Conservation (phyloP, 805 yeast species). For the Lipomyces yamanashiensis region DNA sequence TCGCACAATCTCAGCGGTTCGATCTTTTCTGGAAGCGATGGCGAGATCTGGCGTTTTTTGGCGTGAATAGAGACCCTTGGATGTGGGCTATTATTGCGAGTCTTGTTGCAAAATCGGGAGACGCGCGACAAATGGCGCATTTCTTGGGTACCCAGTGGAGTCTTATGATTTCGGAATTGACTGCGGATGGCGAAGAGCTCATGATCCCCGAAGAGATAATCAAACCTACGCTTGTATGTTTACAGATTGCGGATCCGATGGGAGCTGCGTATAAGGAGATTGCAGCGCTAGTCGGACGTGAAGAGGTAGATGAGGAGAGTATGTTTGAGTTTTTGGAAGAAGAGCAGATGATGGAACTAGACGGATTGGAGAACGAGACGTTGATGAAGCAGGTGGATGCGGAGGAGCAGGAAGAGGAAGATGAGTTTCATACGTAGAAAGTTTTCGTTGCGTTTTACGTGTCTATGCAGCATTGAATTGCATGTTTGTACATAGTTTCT, state of each 20-base stretch:
- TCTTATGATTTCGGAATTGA: conserved; percentile 15
- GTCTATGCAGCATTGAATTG: neutral
- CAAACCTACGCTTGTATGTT: conserved; percentile 15
- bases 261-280: conserved; percentile 16
- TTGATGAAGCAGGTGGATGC: conserved; percentile 4
- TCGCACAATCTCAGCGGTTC: conserved; percentile 41
- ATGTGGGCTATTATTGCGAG: conserved; percentile 39
- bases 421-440: conserved; percentile 16
- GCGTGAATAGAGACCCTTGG: conserved; percentile 34
- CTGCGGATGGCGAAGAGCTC: conserved; percentile 2
- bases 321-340: conserved; percentile 3
- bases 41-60: conserved; percentile 30
- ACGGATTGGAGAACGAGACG: neutral
- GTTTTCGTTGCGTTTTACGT: neutral
- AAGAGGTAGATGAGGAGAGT: neutral
- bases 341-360: neutral
- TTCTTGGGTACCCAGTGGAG: conserved; percentile 23
- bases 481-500: neutral
- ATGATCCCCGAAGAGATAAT: conserved; percentile 9
- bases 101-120: conserved; percentile 43
- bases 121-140: conserved; percentile 24
- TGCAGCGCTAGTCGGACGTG: conserved; percentile 3
- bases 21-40: conserved; percentile 44
- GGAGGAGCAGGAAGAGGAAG: conserved; percentile 20
- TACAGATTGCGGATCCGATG: conserved; percentile 25